A percentile compares a stretch with the other conserved stretches of the same genome.
phyloP scores from a whole-genome alignment of 257 asterid species.

The Vinca minor region DNA sequence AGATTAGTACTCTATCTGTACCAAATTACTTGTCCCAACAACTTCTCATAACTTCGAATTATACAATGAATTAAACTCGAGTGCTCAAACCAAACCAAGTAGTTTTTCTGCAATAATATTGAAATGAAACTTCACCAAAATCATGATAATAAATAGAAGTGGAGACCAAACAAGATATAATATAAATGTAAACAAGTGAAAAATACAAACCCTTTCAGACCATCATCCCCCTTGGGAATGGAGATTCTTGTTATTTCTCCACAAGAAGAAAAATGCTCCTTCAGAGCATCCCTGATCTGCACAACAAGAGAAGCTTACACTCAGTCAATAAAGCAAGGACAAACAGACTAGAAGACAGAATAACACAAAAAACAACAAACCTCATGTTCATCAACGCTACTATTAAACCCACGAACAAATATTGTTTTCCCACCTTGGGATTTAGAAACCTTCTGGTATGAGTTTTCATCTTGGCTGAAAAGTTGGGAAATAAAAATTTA shows the following conservation, averaged over 20 bases:
- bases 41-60: too few relatives aligned
- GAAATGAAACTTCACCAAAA: too few relatives aligned
- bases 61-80: too few relatives aligned
- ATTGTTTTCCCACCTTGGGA: slow-evolving; percentile 40
- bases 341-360: neutral
- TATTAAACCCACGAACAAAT: slow-evolving; percentile 65
- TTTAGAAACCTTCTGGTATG: slow-evolving; percentile 41
- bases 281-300: slow-evolving; percentile 57
- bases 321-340: neutral
- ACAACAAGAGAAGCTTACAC: neutral
- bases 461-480: slow-evolving; percentile 31
- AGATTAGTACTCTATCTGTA: too few relatives aligned
- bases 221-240: slow-evolving; percentile 57
- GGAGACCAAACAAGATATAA: too few relatives aligned
- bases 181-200: neutral
- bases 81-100: too few relatives aligned
- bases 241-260: slow-evolving; percentile 62
- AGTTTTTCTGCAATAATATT: too few relatives aligned
- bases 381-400: slow-evolving; percentile 35
- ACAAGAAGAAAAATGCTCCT: slow-evolving; percentile 62
- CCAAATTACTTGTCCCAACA: too few relatives aligned
- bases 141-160: too few relatives aligned
- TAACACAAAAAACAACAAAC: slow-evolving; percentile 26
- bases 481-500: neutral
- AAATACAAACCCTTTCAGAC: slow-evolving; percentile 50